These are phyloP conservation scores for Leccinum fallax DNA, from an alignment of 1,284 basidiomycete species.

Conservation along the genomic window DNA sequence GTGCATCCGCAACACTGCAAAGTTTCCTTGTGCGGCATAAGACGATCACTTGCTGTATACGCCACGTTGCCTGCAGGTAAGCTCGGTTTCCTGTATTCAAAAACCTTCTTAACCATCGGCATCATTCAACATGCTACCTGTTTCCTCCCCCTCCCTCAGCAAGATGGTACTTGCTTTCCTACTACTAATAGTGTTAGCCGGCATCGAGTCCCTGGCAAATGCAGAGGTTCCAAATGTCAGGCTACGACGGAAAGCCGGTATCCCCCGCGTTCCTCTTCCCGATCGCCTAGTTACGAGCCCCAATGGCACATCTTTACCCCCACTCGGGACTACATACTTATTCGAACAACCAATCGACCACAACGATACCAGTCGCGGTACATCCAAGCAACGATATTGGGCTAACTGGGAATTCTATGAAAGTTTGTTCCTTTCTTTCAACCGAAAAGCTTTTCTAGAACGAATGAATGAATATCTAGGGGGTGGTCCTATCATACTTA, in stretches of 20 bases:
- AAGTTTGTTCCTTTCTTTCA: slow-evolving; percentile 38
- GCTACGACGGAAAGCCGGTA: slow-evolving; percentile 14
- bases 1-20: too few relatives aligned
- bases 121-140: not conserved
- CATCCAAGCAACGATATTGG: slow-evolving; percentile 76
- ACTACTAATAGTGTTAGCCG: slow-evolving; percentile 11
- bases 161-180: slow-evolving; percentile 16
- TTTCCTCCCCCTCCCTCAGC: not conserved
- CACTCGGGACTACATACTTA: slow-evolving; percentile 51
- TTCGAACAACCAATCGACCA: slow-evolving; percentile 79
- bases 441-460: not conserved
- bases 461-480: slow-evolving; percentile 39
- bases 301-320: slow-evolving; percentile 29
- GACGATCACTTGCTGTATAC: too few relatives aligned
- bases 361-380: slow-evolving; percentile 68
- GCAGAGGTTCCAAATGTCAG: slow-evolving; percentile 27
- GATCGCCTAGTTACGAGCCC: slow-evolving; percentile 10
- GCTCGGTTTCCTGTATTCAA: too few relatives aligned
- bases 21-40: too few relatives aligned
- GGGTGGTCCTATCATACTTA: slow-evolving; percentile 57
- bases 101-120: too few relatives aligned
- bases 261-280: slow-evolving; percentile 21
- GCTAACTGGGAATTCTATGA: slow-evolving; percentile 65
- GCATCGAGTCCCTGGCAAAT: slow-evolving; percentile 13
- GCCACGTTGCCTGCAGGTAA: too few relatives aligned